phyloP scores from a whole-genome alignment of 2,329 filamentous ascomycete species.

The Stenocarpella maydis region DNA sequence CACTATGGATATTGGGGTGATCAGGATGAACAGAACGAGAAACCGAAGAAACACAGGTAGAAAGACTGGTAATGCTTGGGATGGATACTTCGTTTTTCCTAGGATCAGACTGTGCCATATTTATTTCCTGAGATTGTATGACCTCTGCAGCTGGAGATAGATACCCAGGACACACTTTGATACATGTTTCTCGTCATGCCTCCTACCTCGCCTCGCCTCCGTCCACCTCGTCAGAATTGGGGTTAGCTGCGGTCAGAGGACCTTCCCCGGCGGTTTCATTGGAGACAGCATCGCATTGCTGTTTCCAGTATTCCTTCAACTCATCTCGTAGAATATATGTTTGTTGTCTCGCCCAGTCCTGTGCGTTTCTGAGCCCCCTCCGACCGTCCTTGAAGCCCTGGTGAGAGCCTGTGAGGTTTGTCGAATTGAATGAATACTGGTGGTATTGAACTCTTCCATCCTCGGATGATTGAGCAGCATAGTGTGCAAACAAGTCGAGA shows the following conservation, averaged over 20 bases:
- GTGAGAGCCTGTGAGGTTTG: conserved; percentile 35
- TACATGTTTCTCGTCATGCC: too few relatives aligned
- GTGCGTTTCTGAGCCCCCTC: conserved; percentile 38
- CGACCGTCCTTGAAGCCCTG: conserved; percentile 36
- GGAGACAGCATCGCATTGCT: neutral
- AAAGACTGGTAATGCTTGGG: too few relatives aligned
- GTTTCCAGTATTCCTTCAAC: neutral
- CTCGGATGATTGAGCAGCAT: conserved; percentile 34
- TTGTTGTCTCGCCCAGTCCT: conserved; percentile 37
- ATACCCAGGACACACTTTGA: too few relatives aligned
- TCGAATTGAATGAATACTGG: conserved; percentile 37
- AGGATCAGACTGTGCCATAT: too few relatives aligned
- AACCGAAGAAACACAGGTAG: too few relatives aligned
- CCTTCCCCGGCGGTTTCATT: neutral
- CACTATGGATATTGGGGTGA: too few relatives aligned
- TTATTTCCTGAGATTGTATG: too few relatives aligned
- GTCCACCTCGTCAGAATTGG: neutral
- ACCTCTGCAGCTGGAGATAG: too few relatives aligned
- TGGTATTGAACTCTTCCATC: conserved; percentile 38
- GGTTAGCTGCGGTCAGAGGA: neutral
- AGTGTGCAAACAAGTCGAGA: conserved; percentile 42
- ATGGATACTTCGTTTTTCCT: too few relatives aligned
- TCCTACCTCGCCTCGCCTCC: neutral
- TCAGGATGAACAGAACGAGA: too few relatives aligned
- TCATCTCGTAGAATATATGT: neutral